Conservation (phyloP, 768 basidiomycete species). For the Pisolithus tinctorius region DNA sequence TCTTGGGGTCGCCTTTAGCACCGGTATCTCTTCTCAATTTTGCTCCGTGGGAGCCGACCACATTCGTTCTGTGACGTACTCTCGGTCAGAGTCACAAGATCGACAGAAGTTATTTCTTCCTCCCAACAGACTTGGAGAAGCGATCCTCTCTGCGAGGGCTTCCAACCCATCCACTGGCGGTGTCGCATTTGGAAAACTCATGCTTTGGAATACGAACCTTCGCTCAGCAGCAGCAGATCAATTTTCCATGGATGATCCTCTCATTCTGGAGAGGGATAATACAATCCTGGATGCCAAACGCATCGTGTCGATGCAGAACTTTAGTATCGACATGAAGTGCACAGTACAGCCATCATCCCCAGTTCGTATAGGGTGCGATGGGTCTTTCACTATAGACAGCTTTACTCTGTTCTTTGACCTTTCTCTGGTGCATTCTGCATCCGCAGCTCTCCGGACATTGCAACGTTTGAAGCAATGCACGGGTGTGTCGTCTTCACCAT, state of each 20-base stretch:
- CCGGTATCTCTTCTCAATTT: slow-evolving; percentile 48
- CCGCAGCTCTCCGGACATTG: slow-evolving; percentile 56
- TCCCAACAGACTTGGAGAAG: slow-evolving; percentile 42
- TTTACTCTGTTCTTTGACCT: slow-evolving; percentile 50
- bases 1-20: slow-evolving; percentile 60
- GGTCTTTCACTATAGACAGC: slow-evolving; percentile 46
- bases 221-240: slow-evolving; percentile 59
- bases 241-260: slow-evolving; percentile 62
- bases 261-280: slow-evolving; percentile 48
- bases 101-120: slow-evolving; percentile 52
- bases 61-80: slow-evolving; percentile 7
- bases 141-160: slow-evolving; percentile 34
- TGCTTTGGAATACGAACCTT: slow-evolving; percentile 43
- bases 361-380: slow-evolving; percentile 27
- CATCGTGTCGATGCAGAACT: slow-evolving; percentile 36
- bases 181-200: slow-evolving; percentile 38
- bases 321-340: slow-evolving; percentile 23
- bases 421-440: slow-evolving; percentile 60
- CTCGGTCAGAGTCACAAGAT: slow-evolving; percentile 32
- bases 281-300: slow-evolving; percentile 33
- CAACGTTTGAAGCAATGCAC: slow-evolving; percentile 29
- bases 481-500: slow-evolving; percentile 10
- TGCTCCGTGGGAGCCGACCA: slow-evolving; percentile 35
- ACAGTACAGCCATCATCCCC: slow-evolving; percentile 7
- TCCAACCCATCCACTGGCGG: slow-evolving; percentile 27